Base-by-base conservation (phyloP, 208 protist genomes). In the Angomonas desouzai region DNA sequence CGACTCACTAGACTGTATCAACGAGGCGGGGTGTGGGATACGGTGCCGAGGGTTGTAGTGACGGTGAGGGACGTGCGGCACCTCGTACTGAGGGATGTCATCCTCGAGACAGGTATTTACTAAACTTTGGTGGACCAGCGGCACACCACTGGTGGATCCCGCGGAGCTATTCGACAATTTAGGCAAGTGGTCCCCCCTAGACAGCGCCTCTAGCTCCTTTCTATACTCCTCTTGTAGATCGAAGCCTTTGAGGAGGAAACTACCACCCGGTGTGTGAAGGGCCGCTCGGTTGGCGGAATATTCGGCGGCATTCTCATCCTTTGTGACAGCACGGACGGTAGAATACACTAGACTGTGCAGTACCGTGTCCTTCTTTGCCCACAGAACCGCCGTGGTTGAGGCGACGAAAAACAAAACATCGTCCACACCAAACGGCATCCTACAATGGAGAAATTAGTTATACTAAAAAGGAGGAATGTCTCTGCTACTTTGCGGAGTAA, bases 381-480 rank as follows among this genome's bases (percentile, higher is more conserved):
- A 94, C 40, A 89, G 48, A 20, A 89, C 57, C 3, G 75, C 80
- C 1, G 82, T 87, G 1, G 82, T 79, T 0, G 88, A 86, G n/a
- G 79, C 82, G 2, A 89, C 33, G 2, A 91, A 29, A 56, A 94
- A 72, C 45, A 94, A 73, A 34, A 89, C 64, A 66, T 91, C 85
- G 71, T 94, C 84, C 1, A 94, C 57, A 1, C 88, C 88, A 64
- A 89, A 83, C 16, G 87, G 83, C 83, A 93, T 91, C n/a, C 27
- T 25, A 36, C 25, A 32, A 56, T 16, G 49, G 23, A 56, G 11
- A 27, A 29, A 56, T n/a, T 47, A 47, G 40, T 45, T 22, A 36
- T 57, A 57, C 4, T 34, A 57, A 65, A 53, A 53, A 53, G 20
- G 23, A 53, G 20, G 18, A 27, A 20, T 20, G 48, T n/a, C n/a